Conservation (phyloP, 495 filamentous ascomycete genomes). For the Podospora comata region DNA sequence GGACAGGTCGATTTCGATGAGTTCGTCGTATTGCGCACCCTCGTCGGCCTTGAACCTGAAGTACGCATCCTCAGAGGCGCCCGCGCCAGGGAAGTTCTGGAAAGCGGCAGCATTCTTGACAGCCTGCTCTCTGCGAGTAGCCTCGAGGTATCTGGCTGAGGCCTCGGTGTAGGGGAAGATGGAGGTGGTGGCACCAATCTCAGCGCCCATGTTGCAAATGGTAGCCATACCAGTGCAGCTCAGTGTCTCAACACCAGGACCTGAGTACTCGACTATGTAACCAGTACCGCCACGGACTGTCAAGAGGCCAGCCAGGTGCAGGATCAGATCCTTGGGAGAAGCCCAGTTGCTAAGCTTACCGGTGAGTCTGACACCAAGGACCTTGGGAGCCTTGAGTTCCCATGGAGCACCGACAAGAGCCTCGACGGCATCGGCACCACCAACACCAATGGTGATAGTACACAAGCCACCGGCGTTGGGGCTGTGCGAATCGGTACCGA, state of each 20-base stretch:
- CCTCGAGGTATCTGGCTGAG: slow-evolving; percentile 66
- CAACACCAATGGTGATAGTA: slow-evolving; percentile 95
- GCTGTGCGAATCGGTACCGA: slow-evolving; percentile 98
- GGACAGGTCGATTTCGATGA: slow-evolving; percentile 89
- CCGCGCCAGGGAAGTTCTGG: slow-evolving; percentile 41
- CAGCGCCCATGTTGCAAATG: slow-evolving; percentile 81
- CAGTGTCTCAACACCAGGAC: slow-evolving; percentile 81
- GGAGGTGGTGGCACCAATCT: slow-evolving; percentile 95
- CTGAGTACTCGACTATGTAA: slow-evolving; percentile 87
- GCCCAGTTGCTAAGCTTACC: slow-evolving; percentile 87
- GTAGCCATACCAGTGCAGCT: slow-evolving; percentile 94
- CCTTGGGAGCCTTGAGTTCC: slow-evolving; percentile 91
- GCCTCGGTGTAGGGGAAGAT: slow-evolving; percentile 65
- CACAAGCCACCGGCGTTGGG: slow-evolving; percentile 92
- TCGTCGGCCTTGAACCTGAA: slow-evolving; percentile 65
- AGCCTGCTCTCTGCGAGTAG: slow-evolving; percentile 75
- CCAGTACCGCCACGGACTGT: slow-evolving; percentile 95
- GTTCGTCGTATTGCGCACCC: slow-evolving; percentile 81
- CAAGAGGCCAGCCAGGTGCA: slow-evolving; percentile 81
- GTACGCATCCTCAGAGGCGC: slow-evolving; percentile 35
- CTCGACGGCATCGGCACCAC: slow-evolving; percentile 96
- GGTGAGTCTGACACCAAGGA: slow-evolving; percentile 81
- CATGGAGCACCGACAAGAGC: slow-evolving; percentile 93
- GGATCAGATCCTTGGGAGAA: slow-evolving; percentile 90
- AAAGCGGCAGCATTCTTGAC: slow-evolving; percentile 58